These are phyloP conservation scores for Cercis canadensis DNA, from an alignment of 306 rosid species.

Conservation along the genomic window DNA sequence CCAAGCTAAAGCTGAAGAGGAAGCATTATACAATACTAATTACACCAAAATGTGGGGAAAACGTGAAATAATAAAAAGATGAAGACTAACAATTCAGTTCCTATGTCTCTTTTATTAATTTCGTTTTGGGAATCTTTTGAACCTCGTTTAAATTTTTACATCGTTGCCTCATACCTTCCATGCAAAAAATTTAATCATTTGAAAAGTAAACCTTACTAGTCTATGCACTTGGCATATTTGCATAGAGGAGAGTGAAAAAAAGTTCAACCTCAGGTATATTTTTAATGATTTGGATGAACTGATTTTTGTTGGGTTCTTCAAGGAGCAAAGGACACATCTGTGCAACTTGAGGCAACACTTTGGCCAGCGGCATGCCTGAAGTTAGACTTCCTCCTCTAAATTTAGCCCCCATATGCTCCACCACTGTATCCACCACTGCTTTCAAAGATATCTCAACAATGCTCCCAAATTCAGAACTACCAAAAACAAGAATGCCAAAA, in stretches of 20 bases:
- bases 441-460: slow-evolving; percentile 65
- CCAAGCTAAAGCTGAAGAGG: slow-evolving; percentile 30
- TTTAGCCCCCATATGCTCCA: slow-evolving; percentile 60
- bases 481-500: not conserved
- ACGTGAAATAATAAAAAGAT: slow-evolving; percentile 24
- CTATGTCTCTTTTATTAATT: slow-evolving; percentile 38
- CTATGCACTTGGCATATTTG: slow-evolving; percentile 63
- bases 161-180: slow-evolving; percentile 36
- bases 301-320: slow-evolving; percentile 74
- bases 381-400: slow-evolving; percentile 61
- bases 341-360: slow-evolving; percentile 76
- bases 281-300: slow-evolving; percentile 65
- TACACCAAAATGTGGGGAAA: slow-evolving; percentile 14
- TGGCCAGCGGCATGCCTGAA: slow-evolving; percentile 71
- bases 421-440: slow-evolving; percentile 60
- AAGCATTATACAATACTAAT: slow-evolving; percentile 33
- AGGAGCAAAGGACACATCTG: slow-evolving; percentile 74
- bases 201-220: slow-evolving; percentile 42
- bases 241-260: slow-evolving; percentile 85
- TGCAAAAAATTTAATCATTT: slow-evolving; percentile 36
- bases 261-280: slow-evolving; percentile 74
- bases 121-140: slow-evolving; percentile 31
- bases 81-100: slow-evolving; percentile 40
- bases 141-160: slow-evolving; percentile 45
- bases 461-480: slow-evolving; percentile 76